These are phyloP conservation scores for Kernera saxatilis DNA, from an alignment of 345 rosid species.

Conservation along the genomic window DNA sequence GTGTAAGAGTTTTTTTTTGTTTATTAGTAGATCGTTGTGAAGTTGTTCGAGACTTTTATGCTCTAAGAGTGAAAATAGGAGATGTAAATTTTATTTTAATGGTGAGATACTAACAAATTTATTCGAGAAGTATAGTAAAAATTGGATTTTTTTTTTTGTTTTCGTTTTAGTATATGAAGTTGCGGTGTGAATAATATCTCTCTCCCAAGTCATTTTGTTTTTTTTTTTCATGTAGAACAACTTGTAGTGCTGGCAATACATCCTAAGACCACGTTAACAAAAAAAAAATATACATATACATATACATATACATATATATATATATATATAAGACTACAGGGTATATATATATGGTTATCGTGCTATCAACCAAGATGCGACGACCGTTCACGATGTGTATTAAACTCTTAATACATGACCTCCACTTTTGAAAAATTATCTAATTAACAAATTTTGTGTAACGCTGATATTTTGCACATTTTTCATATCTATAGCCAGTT, in stretches of 20 bases:
- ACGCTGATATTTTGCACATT: neutral
- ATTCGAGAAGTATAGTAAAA: neutral
- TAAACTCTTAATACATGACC: constrained; percentile 27
- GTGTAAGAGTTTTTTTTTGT: neutral
- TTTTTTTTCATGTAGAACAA: neutral
- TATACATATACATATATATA: neutral
- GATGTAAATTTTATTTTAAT: neutral
- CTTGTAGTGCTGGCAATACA: neutral
- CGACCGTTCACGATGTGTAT: constrained; percentile 15
- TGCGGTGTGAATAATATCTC: neutral
- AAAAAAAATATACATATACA: neutral
- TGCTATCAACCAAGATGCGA: constrained; percentile 29
- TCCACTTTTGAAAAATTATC: neutral
- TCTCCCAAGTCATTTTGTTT: neutral
- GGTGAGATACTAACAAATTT: neutral
- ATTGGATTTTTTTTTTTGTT: neutral
- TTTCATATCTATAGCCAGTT: neutral
- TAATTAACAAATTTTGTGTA: neutral
- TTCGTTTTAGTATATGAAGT: neutral
- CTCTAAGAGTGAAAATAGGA: neutral
- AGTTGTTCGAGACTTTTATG: constrained; percentile 19
- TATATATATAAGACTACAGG: neutral
- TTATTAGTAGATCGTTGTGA: constrained; percentile 8
- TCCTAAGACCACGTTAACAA: neutral
- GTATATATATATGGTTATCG: neutral